A percentile compares a stretch with the other conserved stretches of the same genome.
These are phyloP conservation scores for Colletotrichum sp. DNA, from an alignment of 2,329 filamentous ascomycete species.

Conservation along the genomic window DNA sequence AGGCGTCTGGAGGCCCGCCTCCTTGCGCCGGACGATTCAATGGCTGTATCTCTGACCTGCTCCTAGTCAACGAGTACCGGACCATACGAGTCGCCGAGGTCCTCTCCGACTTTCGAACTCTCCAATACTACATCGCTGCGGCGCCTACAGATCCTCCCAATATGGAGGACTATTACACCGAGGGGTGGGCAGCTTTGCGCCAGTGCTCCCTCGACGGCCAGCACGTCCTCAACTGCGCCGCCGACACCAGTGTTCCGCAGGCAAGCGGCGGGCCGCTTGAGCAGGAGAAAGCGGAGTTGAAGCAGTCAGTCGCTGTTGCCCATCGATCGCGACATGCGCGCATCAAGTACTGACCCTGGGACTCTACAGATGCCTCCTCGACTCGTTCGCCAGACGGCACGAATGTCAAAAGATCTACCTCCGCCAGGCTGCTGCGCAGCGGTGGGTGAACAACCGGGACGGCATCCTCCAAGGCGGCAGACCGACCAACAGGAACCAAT, in stretches of 20 bases:
- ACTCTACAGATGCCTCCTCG: slow-evolving; percentile 57
- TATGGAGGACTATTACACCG: slow-evolving; percentile 65
- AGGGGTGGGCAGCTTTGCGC: slow-evolving; percentile 66
- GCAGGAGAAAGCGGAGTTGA: slow-evolving; percentile 66
- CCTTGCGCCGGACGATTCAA: neutral
- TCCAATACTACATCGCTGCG: slow-evolving; percentile 67
- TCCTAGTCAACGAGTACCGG: slow-evolving; percentile 64
- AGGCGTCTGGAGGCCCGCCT: neutral
- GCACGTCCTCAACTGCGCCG: slow-evolving; percentile 68
- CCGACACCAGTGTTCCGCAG: slow-evolving; percentile 63
- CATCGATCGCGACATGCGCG: neutral
- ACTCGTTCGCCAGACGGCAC: slow-evolving; percentile 66
- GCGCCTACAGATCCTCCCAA: slow-evolving; percentile 59
- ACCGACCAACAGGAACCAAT: slow-evolving; percentile 51
- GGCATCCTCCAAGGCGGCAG: slow-evolving; percentile 56
- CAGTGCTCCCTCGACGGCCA: slow-evolving; percentile 69
- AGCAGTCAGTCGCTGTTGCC: slow-evolving; percentile 53
- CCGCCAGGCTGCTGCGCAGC: slow-evolving; percentile 63
- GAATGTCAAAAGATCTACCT: slow-evolving; percentile 70
- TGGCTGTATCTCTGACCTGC: neutral
- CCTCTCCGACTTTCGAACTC: slow-evolving; percentile 64
- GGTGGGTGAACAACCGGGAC: slow-evolving; percentile 62
- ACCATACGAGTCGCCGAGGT: slow-evolving; percentile 66
- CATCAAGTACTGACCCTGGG: neutral
- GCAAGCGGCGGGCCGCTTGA: slow-evolving; percentile 60